Evolutionary conservation across 768 basidiomycete species (phyloP).

Genomic region (Boletus vinaceobasis): DNA sequence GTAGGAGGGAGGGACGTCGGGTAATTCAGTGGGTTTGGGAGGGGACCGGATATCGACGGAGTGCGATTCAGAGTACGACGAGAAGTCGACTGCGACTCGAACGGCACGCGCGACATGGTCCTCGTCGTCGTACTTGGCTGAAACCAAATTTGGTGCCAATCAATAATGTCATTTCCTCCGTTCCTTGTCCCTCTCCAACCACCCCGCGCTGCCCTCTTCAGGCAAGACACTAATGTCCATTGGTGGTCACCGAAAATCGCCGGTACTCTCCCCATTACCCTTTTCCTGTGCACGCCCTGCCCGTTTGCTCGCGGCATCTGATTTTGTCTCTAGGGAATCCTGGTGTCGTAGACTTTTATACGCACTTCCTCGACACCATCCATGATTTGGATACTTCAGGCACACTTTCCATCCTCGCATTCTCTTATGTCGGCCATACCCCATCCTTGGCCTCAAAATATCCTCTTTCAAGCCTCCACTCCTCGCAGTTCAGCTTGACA

Average conservation of each 20-base stretch:
- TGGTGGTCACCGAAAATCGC: slow-evolving; percentile 46
- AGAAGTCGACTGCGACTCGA: slow-evolving; percentile 29
- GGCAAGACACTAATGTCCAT: slow-evolving; percentile 23
- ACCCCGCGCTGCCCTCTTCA: slow-evolving; percentile 6
- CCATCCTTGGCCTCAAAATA: slow-evolving; percentile 29
- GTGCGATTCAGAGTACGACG: slow-evolving; percentile 41
- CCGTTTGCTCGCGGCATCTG: neutral
- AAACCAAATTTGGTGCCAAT: slow-evolving; percentile 1
- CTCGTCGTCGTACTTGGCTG: slow-evolving; percentile 8
- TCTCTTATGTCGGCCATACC: slow-evolving; percentile 65
- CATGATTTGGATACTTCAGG: slow-evolving; percentile 33
- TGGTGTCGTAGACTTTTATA: slow-evolving; percentile 66
- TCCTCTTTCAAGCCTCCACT: slow-evolving; percentile 5
- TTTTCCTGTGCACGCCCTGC: slow-evolving; percentile 27
- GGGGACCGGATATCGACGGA: slow-evolving; percentile 42
- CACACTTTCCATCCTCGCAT: slow-evolving; percentile 52
- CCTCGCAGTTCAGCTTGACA: slow-evolving; percentile 35
- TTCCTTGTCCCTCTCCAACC: slow-evolving; percentile 8
- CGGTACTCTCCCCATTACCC: slow-evolving; percentile 22
- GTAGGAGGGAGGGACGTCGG: slow-evolving; percentile 39
- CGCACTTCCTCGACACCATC: slow-evolving; percentile 56
- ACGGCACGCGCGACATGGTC: slow-evolving; percentile 43
- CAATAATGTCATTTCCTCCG: slow-evolving; percentile 8
- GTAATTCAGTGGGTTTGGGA: slow-evolving; percentile 30
- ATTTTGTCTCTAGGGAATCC: slow-evolving; percentile 40